phyloP scores from a whole-genome alignment of 208 protist genomes.

The Acanthamoeba castellanii region DNA sequence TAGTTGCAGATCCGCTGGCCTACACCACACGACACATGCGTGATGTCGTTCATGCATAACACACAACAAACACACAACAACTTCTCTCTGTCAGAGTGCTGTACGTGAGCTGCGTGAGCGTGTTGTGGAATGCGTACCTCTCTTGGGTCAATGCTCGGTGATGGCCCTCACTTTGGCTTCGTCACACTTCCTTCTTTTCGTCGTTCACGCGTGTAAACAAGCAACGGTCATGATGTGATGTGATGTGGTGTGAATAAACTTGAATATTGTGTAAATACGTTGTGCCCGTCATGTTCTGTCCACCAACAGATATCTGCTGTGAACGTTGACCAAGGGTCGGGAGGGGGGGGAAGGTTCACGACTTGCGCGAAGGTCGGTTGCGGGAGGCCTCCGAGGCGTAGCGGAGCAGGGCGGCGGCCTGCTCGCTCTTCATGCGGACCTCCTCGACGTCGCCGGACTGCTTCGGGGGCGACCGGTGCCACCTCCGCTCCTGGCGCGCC shows the following conservation, averaged over 20 bases:
- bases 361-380: background rate
- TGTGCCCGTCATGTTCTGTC: too few species aligned
- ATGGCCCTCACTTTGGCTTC: background rate
- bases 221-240: too few species aligned
- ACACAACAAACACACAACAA: too few species aligned
- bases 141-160: background rate
- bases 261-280: too few species aligned
- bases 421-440: background rate
- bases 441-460: background rate
- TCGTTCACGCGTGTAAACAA: background rate
- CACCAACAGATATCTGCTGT: background rate
- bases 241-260: too few species aligned
- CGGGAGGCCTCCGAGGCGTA: background rate
- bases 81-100: background rate
- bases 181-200: background rate
- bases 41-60: too few species aligned
- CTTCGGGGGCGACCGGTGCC: background rate
- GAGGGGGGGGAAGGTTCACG: background rate
- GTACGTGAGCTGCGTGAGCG: slow-evolving; percentile 7
- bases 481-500: background rate
- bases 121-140: slow-evolving; percentile 23
- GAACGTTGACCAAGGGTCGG: too few species aligned
- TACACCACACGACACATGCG: too few species aligned
- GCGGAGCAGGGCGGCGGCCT: background rate
- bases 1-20: too few species aligned